These are phyloP conservation scores for Plasmodiophora brassicae DNA, from an alignment of 208 protist species.

Conservation along the genomic window DNA sequence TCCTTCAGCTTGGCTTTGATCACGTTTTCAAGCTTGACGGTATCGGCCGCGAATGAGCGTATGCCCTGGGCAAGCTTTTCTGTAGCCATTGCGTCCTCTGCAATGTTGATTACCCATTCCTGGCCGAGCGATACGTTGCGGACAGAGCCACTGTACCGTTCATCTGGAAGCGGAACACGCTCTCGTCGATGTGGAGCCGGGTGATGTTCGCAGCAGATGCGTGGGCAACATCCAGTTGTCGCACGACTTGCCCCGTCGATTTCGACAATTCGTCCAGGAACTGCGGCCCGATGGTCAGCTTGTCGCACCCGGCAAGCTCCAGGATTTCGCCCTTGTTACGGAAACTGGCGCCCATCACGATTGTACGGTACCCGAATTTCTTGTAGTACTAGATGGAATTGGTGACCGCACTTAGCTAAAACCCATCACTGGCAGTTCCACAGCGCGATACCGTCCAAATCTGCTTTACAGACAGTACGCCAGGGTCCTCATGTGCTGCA, in stretches of 20 bases:
- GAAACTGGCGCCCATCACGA: conserved; percentile 48
- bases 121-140: neutral
- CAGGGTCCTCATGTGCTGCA: conserved; percentile 49
- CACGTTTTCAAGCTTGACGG: conserved; percentile 47
- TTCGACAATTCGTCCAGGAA: conserved; percentile 50
- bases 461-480: conserved; percentile 44
- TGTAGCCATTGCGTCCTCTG: conserved; percentile 51
- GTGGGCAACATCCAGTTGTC: conserved; percentile 28
- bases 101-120: conserved; percentile 35
- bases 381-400: conserved; percentile 45
- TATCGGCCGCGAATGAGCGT: conserved; percentile 52
- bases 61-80: conserved; percentile 60
- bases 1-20: conserved; percentile 29
- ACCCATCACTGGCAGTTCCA: neutral
- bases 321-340: conserved; percentile 54
- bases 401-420: conserved; percentile 43
- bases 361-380: conserved; percentile 54
- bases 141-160: conserved; percentile 15
- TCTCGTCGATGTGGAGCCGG: neutral
- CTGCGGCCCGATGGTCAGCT: conserved; percentile 55
- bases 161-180: neutral
- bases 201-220: neutral
- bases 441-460: conserved; percentile 54
- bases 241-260: neutral
- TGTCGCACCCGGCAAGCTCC: conserved; percentile 55